A percentile compares a stretch with the other conserved stretches of the same genome.
Evolutionary conservation across 495 filamentous ascomycete genomes (phyloP).

Genomic region (Schizothecium vesticola): DNA sequence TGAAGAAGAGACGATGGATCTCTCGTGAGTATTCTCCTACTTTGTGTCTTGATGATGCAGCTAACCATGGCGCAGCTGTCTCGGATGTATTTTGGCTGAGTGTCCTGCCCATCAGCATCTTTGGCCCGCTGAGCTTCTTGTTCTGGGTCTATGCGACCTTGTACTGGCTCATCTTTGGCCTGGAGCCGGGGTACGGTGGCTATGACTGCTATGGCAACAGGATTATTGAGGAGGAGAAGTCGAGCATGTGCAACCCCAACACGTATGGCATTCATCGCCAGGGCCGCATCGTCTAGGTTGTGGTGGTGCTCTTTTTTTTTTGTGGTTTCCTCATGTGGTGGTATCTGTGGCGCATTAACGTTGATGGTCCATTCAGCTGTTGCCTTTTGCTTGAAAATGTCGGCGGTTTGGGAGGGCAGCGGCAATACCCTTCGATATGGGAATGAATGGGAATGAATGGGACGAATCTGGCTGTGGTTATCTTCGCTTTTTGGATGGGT

Average conservation of each 20-base stretch:
- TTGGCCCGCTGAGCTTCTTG: slow-evolving; percentile 27
- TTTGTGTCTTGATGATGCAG: slow-evolving; percentile 21
- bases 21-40: slow-evolving; percentile 30
- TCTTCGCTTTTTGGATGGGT: neutral
- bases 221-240: neutral
- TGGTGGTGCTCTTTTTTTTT: neutral
- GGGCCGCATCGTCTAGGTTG: neutral
- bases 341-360: neutral
- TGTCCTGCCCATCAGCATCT: slow-evolving; percentile 27
- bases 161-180: slow-evolving; percentile 7
- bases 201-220: slow-evolving; percentile 6
- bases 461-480: neutral
- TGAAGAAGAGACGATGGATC: slow-evolving; percentile 27
- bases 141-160: slow-evolving; percentile 17
- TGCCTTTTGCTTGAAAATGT: neutral
- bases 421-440: neutral
- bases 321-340: neutral
- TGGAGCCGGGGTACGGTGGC: slow-evolving; percentile 8
- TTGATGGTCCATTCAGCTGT: neutral
- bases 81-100: slow-evolving; percentile 16
- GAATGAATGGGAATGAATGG: too few relatives aligned
- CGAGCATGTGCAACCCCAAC: neutral
- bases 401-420: neutral
- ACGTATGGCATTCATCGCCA: neutral
- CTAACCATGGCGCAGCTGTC: slow-evolving; percentile 20